phyloP scores from a whole-genome alignment of 345 rosid genomes.

The Eucalyptus victrix region DNA sequence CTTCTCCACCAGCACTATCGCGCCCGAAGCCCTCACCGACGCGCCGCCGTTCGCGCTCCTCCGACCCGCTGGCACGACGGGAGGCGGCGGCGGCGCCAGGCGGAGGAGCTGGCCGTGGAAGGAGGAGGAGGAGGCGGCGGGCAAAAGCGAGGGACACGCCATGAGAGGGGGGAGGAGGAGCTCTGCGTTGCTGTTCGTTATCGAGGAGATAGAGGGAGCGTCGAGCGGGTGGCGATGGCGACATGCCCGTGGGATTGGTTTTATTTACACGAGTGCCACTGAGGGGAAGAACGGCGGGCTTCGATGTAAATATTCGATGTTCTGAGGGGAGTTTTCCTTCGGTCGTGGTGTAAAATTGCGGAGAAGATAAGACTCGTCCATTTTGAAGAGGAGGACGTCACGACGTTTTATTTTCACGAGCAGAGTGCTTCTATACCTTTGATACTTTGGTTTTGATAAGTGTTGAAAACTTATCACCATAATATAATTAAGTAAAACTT shows the following conservation, averaged over 20 bases:
- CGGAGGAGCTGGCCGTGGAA: conserved; percentile 39
- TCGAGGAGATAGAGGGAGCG: background rate
- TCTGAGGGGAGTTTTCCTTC: background rate
- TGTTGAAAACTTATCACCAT: rapidly evolving
- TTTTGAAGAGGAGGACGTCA: background rate
- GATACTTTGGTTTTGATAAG: background rate
- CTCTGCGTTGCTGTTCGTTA: background rate
- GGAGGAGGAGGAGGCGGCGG: conserved; percentile 43
- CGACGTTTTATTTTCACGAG: background rate
- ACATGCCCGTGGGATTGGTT: background rate
- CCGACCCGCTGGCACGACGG: conserved; percentile 11
- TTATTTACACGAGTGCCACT: background rate
- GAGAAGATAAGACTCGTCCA: background rate
- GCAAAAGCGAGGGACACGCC: conserved; percentile 28
- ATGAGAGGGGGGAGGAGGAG: background rate
- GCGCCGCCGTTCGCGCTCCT: conserved; percentile 9
- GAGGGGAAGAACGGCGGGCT: background rate
- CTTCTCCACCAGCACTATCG: conserved; percentile 67
- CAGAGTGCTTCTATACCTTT: background rate
- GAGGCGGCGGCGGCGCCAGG: conserved; percentile 2
- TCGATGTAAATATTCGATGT: background rate
- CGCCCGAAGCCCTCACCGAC: conserved; percentile 45
- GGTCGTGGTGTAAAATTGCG: background rate
- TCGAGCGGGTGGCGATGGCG: background rate
- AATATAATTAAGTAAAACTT: rapidly evolving